Conservation (phyloP, 2,329 filamentous ascomycete genomes). For the Colletotrichum tofieldiae region DNA sequence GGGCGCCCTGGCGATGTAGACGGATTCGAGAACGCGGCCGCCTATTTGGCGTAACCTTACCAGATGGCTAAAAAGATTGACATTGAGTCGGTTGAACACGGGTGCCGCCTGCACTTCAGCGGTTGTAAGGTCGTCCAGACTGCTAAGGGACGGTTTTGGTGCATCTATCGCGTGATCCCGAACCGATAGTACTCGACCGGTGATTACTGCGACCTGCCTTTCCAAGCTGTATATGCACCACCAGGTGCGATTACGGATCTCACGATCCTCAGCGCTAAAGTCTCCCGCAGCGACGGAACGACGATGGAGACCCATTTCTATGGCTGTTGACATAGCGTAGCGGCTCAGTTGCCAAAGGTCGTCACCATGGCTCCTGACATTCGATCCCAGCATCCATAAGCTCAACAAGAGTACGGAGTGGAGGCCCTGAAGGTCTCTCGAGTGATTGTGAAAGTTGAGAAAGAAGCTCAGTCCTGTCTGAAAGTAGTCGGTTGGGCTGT, state of each 20-base stretch:
- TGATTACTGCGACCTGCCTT: slow-evolving; percentile 46
- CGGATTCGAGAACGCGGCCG: slow-evolving; percentile 47
- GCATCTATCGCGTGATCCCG: slow-evolving; percentile 48
- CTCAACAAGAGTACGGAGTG: slow-evolving; percentile 46
- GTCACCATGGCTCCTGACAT: slow-evolving; percentile 38
- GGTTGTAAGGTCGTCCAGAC: slow-evolving; percentile 41
- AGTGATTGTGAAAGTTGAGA: slow-evolving; percentile 42
- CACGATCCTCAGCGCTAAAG: slow-evolving; percentile 45
- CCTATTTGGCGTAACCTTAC: slow-evolving; percentile 44
- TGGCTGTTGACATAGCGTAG: slow-evolving; percentile 48
- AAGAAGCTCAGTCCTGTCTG: slow-evolving; percentile 46
- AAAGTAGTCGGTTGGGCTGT: slow-evolving; percentile 45
- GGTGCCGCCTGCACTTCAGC: slow-evolving; percentile 39
- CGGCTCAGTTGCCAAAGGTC: slow-evolving; percentile 49
- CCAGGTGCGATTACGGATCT: slow-evolving; percentile 46
- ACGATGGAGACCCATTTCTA: slow-evolving; percentile 47
- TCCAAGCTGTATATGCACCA: slow-evolving; percentile 47
- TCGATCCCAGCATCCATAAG: slow-evolving; percentile 48
- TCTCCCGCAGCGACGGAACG: slow-evolving; percentile 43
- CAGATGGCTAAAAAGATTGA: slow-evolving; percentile 40
- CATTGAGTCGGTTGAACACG: slow-evolving; percentile 38
- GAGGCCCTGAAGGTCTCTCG: slow-evolving; percentile 44
- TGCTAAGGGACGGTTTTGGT: slow-evolving; percentile 32
- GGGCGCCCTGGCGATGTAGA: slow-evolving; percentile 46
- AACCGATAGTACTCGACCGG: slow-evolving; percentile 46